phyloP scores from a whole-genome alignment of 1,139 yeast species.

The Yamadazyma blattariae region DNA sequence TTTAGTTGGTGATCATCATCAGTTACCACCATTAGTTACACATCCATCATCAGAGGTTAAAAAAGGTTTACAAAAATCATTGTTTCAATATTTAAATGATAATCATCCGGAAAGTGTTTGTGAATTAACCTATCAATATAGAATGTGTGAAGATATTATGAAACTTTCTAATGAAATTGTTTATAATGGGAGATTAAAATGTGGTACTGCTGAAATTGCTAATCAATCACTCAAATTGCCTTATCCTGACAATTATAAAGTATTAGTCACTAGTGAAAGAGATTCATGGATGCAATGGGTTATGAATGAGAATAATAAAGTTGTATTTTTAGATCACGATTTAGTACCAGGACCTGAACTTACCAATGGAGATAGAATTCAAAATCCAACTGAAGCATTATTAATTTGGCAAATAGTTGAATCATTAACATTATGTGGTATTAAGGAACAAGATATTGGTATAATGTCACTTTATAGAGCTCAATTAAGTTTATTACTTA shows the following conservation, averaged over 20 bases:
- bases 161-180: constrained; percentile 73
- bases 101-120: constrained; percentile 68
- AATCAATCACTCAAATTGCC: constrained; percentile 52
- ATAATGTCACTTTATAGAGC: constrained; percentile 87
- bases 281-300: constrained; percentile 33
- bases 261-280: constrained; percentile 8
- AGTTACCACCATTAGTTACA: constrained; percentile 80
- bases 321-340: constrained; percentile 80
- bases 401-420: constrained; percentile 62
- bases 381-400: constrained; percentile 69
- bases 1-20: constrained; percentile 93
- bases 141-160: constrained; percentile 94
- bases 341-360: constrained; percentile 57
- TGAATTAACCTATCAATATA: constrained; percentile 77
- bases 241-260: constrained; percentile 20
- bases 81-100: constrained; percentile 73
- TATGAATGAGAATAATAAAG: constrained; percentile 43
- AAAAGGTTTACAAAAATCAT: constrained; percentile 70
- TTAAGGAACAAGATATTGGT: constrained; percentile 61
- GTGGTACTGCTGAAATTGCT: constrained; percentile 70
- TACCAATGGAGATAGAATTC: constrained; percentile 59
- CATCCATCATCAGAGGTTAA: constrained; percentile 54
- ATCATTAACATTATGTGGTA: constrained; percentile 59
- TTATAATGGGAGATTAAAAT: constrained; percentile 69
- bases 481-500: constrained; percentile 60